Percentiles rank a stretch among this genome's conserved stretches.
Conservation (phyloP, 164 flowering plant species). For the Amborella trichopoda region DNA sequence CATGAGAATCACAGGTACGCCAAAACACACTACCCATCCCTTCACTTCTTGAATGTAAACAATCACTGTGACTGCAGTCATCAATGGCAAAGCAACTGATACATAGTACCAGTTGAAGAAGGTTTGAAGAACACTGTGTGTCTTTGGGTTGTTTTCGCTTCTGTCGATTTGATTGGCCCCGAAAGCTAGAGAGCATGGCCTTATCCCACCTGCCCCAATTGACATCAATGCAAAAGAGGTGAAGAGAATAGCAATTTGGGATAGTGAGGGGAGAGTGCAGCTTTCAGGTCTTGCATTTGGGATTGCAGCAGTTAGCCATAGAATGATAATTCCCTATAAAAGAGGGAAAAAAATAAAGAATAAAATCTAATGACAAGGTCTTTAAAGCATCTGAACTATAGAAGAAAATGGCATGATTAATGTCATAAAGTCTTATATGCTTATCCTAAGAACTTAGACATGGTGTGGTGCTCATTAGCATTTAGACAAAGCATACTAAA, state of each 20-base stretch:
- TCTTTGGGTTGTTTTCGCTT: constrained; percentile 14
- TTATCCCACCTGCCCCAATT: constrained; percentile 28
- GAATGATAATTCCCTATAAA: no score
- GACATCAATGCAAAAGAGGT: constrained; percentile 11
- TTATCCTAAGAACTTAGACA: no score
- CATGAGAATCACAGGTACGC: constrained; percentile 13
- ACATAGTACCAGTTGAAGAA: constrained; percentile 54
- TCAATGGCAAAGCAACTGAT: constrained; percentile 7
- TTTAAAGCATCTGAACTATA: no score
- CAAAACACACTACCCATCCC: constrained; percentile 37
- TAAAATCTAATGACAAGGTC: no score
- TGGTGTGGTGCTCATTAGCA: no score
- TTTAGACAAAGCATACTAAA: no score
- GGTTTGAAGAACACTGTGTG: constrained; percentile 17
- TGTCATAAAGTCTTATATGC: no score
- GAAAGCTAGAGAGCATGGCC: constrained; percentile 25
- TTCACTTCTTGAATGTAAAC: constrained; percentile 38
- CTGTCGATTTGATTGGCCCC: constrained; percentile 38
- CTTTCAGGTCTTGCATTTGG: no score
- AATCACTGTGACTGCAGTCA: constrained; percentile 14
- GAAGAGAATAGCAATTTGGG: constrained; percentile 22
- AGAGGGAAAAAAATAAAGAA: no score
- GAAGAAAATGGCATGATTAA: no score
- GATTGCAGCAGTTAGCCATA: no score
- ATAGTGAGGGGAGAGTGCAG: constrained; percentile 6